Evolutionary conservation across 148 eudicot species (phyloP), one percentile per base, ranked within the genome.

Genomic region (Camellia granthamiana): DNA sequence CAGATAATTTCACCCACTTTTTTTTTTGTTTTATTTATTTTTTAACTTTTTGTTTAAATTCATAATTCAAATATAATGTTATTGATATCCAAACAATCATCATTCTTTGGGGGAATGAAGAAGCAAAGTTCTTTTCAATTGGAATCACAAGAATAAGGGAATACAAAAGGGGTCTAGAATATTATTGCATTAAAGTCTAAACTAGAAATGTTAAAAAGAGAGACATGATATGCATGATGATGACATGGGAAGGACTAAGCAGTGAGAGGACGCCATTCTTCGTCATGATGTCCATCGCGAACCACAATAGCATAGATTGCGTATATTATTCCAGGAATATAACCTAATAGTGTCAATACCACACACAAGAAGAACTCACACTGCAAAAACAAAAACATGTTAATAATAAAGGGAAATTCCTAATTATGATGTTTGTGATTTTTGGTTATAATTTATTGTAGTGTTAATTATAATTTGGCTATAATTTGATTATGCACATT

Each of bases 271-370:
- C 49, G 46, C 70, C 77, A 72, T 49, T 72, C 82, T 1, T 80
- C 78, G 52, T 80, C 77, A 19, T n/a, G 76, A 72, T 72, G 82
- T 23, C 15, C 62, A 42, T 70, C 71, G 61, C n/a, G 74, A 46
- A 82, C 84, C 47, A 84, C 87, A 41, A 87, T 87, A 8, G 81
- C 85, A 15, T 87, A 87, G 65, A 87, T 47, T 16, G 89, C 89
- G 9, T 87, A 87, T 30, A 84, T 69, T 75, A 87, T 87, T 15
- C 89, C 89, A 0, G 89, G 89, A 62, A 87, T 51, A 83, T 84
- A 87, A 3, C 89, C 89, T 21, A 87, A 6, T 7, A 87, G 19
- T 8, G 89, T 87, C 79, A 87, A 46, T 60, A 87, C 2, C 62
- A 87, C 3, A 69, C 87, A 87, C 43, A 87, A 74, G 51, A 82